phyloP scores from a whole-genome alignment of 2,329 filamentous ascomycete genomes.

The Fonsecaea nubica region DNA sequence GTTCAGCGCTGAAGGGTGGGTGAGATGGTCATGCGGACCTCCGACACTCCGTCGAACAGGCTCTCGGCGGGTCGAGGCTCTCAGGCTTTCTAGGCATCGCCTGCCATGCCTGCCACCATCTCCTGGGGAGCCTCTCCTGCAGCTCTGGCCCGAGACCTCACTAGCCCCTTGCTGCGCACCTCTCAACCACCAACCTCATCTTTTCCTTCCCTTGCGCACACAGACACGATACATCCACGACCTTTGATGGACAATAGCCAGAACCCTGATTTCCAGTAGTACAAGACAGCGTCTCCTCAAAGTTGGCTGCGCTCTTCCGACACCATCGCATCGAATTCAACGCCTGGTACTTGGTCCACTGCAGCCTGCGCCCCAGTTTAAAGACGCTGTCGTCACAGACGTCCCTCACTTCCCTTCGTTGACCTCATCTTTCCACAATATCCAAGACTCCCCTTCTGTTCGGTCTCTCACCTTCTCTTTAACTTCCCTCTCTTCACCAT shows the following conservation, averaged over 20 bases:
- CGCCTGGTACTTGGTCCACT: conserved; percentile 10
- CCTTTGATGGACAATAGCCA: neutral
- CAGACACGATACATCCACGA: neutral
- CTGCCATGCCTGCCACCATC: neutral
- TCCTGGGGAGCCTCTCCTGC: neutral
- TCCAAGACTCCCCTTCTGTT: conserved; percentile 36
- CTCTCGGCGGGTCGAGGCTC: neutral
- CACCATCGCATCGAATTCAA: conserved; percentile 8
- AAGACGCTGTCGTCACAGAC: conserved; percentile 30
- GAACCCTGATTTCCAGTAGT: conserved; percentile 4
- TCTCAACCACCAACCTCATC: neutral
- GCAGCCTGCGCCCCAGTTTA: conserved; percentile 21
- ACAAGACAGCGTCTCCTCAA: neutral
- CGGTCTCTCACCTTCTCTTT: conserved; percentile 25
- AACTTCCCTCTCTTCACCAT: conserved; percentile 43
- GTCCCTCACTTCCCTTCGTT: conserved; percentile 20
- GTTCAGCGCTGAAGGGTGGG: conserved; percentile 14
- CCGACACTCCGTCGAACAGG: conserved; percentile 4
- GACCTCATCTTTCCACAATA: conserved; percentile 24
- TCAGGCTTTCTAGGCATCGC: neutral
- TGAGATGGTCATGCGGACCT: conserved; percentile 22
- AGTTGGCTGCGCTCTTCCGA: neutral
- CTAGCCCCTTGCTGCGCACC: neutral
- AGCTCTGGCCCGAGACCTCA: neutral
- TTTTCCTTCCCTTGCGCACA: neutral